Conservation (phyloP, 73 alveolate species). For the Paramecium biaurelia region DNA sequence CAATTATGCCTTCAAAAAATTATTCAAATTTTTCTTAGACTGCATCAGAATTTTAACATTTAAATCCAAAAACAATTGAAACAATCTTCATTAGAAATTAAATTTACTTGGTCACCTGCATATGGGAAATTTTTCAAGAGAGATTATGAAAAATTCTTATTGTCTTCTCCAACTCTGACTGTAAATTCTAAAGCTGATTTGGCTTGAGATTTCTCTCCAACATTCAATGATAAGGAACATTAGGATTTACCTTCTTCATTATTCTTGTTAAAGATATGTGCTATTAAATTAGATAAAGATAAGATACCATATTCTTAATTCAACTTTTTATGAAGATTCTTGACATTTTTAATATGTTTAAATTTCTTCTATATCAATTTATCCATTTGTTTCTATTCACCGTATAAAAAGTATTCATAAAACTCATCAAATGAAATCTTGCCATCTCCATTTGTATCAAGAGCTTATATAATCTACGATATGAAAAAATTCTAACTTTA, state of each 20-base stretch:
- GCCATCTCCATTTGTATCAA: constrained; percentile 52
- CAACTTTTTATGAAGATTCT: constrained; percentile 13
- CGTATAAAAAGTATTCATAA: constrained; percentile 37
- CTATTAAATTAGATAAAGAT: neutral
- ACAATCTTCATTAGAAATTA: neutral
- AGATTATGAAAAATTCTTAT: constrained; percentile 9
- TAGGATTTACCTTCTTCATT: neutral
- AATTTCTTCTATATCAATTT: neutral
- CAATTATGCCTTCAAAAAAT: neutral
- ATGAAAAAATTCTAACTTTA: neutral
- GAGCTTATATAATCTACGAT: neutral
- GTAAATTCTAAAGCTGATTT: neutral
- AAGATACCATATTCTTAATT: neutral
- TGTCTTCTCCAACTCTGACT: constrained; percentile 31
- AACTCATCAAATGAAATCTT: constrained; percentile 49
- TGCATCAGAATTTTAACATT: constrained; percentile 11
- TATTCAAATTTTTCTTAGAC: neutral
- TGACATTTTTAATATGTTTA: constrained; percentile 27
- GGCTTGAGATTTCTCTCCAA: neutral
- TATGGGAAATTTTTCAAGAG: constrained; percentile 1
- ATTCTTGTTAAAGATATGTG: neutral
- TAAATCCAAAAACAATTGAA: constrained; percentile 17
- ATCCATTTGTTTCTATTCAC: neutral
- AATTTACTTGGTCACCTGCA: neutral
- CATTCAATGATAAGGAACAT: neutral